A percentile compares a stretch with the other conserved stretches of the same genome.
These are phyloP conservation scores for Phlebiopsis gigantea DNA, from an alignment of 768 basidiomycete genomes.

Conservation along the genomic window DNA sequence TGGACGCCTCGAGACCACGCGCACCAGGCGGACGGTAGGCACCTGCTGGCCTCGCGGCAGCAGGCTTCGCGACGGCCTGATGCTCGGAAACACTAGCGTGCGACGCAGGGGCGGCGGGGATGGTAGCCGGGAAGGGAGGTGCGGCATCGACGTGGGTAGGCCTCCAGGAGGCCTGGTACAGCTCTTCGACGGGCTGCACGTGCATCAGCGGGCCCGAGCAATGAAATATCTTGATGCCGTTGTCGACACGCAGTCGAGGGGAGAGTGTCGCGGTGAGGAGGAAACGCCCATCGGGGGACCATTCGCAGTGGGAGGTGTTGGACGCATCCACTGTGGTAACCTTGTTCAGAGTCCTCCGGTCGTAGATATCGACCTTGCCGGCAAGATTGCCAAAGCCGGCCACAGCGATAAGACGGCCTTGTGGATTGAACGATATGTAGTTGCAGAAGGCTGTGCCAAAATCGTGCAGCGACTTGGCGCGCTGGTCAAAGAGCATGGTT, in stretches of 20 bases:
- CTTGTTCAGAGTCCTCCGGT: constrained; percentile 80
- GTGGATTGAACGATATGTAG: constrained; percentile 92
- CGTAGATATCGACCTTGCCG: constrained; percentile 89
- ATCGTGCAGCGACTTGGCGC: constrained; percentile 82
- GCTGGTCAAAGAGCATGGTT: constrained; percentile 85
- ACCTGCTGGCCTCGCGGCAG: constrained; percentile 64
- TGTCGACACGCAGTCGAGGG: constrained; percentile 93
- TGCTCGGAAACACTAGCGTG: constrained; percentile 48
- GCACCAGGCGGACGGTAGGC: constrained; percentile 95
- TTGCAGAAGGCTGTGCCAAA: constrained; percentile 90
- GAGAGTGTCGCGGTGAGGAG: constrained; percentile 94
- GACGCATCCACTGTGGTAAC: constrained; percentile 80
- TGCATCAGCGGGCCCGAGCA: constrained; percentile 86
- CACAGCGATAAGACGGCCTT: constrained; percentile 80
- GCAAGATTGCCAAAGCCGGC: constrained; percentile 97
- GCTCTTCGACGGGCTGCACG: constrained; percentile 75
- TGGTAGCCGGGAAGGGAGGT: constrained; percentile 57
- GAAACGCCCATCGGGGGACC: constrained; percentile 92
- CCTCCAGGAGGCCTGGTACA: constrained; percentile 86
- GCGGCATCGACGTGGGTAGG: constrained; percentile 63
- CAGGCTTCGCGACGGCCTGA: constrained; percentile 48
- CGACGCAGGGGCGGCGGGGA: constrained; percentile 68
- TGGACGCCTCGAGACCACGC: constrained; percentile 81
- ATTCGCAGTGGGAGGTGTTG: constrained; percentile 91
- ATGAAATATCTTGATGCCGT: constrained; percentile 95